Evolutionary conservation across 2,329 filamentous ascomycete species (phyloP), one percentile per base, ranked within the genome.

Genomic region (Neonectria ditissima): DNA sequence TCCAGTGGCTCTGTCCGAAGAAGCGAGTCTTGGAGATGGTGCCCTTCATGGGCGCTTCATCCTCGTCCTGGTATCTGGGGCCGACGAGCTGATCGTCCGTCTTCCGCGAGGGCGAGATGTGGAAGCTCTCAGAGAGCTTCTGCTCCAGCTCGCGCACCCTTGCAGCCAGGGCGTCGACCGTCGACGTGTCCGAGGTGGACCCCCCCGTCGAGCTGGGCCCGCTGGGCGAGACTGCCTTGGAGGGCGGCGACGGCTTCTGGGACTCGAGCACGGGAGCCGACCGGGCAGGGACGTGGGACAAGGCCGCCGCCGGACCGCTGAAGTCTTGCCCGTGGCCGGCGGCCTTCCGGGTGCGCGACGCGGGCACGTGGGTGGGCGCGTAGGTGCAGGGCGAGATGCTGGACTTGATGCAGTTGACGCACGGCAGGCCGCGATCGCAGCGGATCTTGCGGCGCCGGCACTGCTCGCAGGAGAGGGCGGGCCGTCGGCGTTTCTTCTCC

Each of bases 391-490:
- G 80, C 6, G 82, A 80, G 43, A 83, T 85, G 66, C 83, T 83
- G 22, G 86, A 85, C 66, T 84, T 83, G n/a, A 84, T 63, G 70
- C 89, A 91, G 62, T 88, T 87, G 63, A 80, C 82, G 69, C 88
- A 91, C 1, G 89, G 89, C 7, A 78, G 75, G 62, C 84, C 83
- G 52, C 86, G 84, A 70, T 91, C 85, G 71, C 88, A 91, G 50
- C 83, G 82, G 62, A 90, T 85, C 74, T 91, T 91, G 43, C 87
- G 85, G 59, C 78, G 82, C 45, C 88, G 81, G 70, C 89, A 91
- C 44, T 87, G 80, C 67, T 82, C 78, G 72, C 87, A 89, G 1
- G 87, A 87, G 32, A 83, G 75, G 3, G 81, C 76, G 34, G 79
- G 80, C 18, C 78, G 75, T 55, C 79, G 75, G 10, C 79, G 73